phyloP scores from a whole-genome alignment of 2,329 filamentous ascomycete genomes.

The Apiospora aurea region DNA sequence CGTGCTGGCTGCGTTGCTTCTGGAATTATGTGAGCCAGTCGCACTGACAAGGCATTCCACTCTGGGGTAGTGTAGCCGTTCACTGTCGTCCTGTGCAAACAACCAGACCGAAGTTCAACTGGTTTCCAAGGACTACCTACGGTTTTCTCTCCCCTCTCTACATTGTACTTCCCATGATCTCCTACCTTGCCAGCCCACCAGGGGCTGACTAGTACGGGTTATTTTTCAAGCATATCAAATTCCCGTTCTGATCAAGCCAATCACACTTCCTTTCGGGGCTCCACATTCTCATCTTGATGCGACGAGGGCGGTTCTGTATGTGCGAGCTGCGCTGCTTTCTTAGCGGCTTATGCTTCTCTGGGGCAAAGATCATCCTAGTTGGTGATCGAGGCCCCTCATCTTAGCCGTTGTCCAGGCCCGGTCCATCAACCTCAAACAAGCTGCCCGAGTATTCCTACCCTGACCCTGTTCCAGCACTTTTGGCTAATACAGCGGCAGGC shows the following conservation, averaged over 20 bases:
- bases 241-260: not conserved
- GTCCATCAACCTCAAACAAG: conserved; percentile 62
- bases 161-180: not conserved
- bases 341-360: conserved; percentile 2
- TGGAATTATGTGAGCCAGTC: conserved; percentile 13
- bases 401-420: conserved; percentile 34
- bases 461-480: conserved; percentile 15
- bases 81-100: not conserved
- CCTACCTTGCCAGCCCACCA: not conserved
- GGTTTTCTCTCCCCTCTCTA: not conserved
- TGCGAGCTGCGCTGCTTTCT: not conserved
- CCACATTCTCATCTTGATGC: conserved; percentile 17
- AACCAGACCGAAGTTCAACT: not conserved
- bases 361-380: not conserved
- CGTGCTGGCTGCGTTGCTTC: conserved; percentile 6
- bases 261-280: not conserved
- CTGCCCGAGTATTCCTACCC: conserved; percentile 19
- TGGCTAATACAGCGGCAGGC: conserved; percentile 20
- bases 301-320: not conserved
- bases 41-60: conserved; percentile 7
- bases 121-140: not conserved
- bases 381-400: conserved; percentile 13
- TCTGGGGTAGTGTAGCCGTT: not conserved
- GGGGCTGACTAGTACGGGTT: not conserved
- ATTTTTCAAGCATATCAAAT: conserved; percentile 7